A percentile compares a stretch with the other conserved stretches of the same genome.
Conservation (phyloP, 495 filamentous ascomycete species). For the Aspergillus bridgeri region DNA sequence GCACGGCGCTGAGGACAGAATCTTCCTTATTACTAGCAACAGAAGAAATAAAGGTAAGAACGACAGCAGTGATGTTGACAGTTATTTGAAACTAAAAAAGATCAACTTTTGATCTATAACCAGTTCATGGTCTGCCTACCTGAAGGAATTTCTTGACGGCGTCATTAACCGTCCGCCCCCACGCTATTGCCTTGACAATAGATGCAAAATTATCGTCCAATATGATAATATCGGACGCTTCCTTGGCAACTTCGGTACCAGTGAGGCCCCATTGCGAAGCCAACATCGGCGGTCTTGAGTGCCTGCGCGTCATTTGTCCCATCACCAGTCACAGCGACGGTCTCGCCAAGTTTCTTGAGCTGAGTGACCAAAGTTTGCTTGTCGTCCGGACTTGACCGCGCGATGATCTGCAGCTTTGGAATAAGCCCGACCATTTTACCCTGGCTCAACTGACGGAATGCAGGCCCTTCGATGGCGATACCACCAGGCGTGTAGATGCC, state of each 20-base stretch:
- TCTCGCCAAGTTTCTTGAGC: slow-evolving; percentile 82
- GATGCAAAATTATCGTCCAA: slow-evolving; percentile 94
- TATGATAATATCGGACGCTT: slow-evolving; percentile 88
- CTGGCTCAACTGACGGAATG: slow-evolving; percentile 67
- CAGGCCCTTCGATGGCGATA: slow-evolving; percentile 77
- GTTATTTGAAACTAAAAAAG: slow-evolving; percentile 75
- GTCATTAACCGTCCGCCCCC: slow-evolving; percentile 87
- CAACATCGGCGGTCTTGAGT: slow-evolving; percentile 81
- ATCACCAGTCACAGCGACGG: slow-evolving; percentile 92
- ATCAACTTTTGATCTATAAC: slow-evolving; percentile 3
- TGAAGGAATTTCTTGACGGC: slow-evolving; percentile 88
- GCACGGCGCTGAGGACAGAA: slow-evolving; percentile 78
- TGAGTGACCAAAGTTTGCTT: slow-evolving; percentile 76
- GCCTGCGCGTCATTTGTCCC: slow-evolving; percentile 91
- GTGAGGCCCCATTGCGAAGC: slow-evolving; percentile 90
- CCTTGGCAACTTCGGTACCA: slow-evolving; percentile 89
- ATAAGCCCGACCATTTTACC: slow-evolving; percentile 66
- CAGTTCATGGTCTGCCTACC: slow-evolving; percentile 6
- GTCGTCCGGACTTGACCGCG: slow-evolving; percentile 79
- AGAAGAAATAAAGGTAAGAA: slow-evolving; percentile 77
- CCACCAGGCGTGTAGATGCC: slow-evolving; percentile 75
- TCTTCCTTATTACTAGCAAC: slow-evolving; percentile 61
- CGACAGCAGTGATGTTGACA: slow-evolving; percentile 83
- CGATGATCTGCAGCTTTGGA: slow-evolving; percentile 76
- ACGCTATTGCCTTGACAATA: slow-evolving; percentile 82